Base-by-base conservation (phyloP, 768 basidiomycete genomes). In the Termitomyces heimii region DNA sequence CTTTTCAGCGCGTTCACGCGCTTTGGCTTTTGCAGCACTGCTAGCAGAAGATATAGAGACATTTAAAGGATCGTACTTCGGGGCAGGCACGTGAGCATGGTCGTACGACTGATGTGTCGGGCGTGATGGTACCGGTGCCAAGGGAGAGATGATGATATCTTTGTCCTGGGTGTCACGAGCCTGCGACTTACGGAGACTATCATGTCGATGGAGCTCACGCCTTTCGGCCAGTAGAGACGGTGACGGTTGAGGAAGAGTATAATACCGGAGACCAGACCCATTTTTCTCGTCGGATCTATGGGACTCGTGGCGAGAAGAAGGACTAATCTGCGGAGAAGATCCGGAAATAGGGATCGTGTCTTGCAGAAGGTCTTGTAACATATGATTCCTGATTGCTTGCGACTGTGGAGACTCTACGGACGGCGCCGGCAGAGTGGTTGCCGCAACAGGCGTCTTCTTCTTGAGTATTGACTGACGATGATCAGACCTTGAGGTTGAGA, bases 331-430 rank as follows among this genome's bases (percentile, higher is more conserved):
- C 5, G 50, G 45, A 45, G 49, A 50, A 16, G 34, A 37, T 34
- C 24, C 47, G 18, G 40, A 54, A 26, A 20, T 12, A 6, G 43
- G 8, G 1, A 31, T 22, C 7, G 52, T 49, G 39, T 62, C 77
- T 47, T 71, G 73, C 13, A 84, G 73, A 10, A 84, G 68, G 57
- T 81, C 78, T 31, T 78, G 70, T 8, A 85, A 66, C 57, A 78
- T 75, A 37, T 67, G 67, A 34, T 66, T 63, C 63, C 73, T 68
- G 46, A 67, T 66, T 34, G 62, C 56, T 39, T 63, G 62, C 8
- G 39, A 20, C 20, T 26, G 16, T 14, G 51, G 26, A 52, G 51
- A 39, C 6, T 52, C 51, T 10, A n/a, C 28, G 12, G 26, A 8
- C 7, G 18, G 35, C 18, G 24, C 10, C 35, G 28, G 10, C 18